Conservation (phyloP, 768 basidiomycete species). For the Termitomyces eurrhizus region DNA sequence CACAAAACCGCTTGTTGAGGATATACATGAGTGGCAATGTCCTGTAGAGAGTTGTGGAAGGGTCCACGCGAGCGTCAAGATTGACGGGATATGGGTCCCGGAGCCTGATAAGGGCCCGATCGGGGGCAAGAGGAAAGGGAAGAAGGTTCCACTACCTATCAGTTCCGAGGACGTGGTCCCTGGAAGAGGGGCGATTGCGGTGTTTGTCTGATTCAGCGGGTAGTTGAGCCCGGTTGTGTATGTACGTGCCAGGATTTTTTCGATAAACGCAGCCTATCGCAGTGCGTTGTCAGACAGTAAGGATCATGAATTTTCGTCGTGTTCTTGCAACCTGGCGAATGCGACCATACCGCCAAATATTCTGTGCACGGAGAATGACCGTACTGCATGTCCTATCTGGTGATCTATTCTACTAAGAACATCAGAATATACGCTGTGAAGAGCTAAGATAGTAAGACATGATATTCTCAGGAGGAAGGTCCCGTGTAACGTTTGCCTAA, state of each 20-base stretch:
- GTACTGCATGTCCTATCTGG: too few species aligned
- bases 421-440: too few species aligned
- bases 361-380: too few species aligned
- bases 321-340: too few species aligned
- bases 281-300: neutral
- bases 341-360: too few species aligned
- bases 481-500: too few species aligned
- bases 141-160: neutral
- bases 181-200: conserved; percentile 38
- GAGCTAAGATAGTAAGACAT: too few species aligned
- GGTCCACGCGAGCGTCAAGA: conserved; percentile 52
- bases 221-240: neutral
- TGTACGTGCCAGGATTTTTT: neutral
- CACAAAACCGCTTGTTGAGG: conserved; percentile 39
- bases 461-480: too few species aligned
- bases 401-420: too few species aligned
- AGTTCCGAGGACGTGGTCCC: conserved; percentile 5
- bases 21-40: conserved; percentile 56
- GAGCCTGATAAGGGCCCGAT: conserved; percentile 27
- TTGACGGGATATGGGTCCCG: conserved; percentile 58
- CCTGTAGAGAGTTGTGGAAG: conserved; percentile 56
- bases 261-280: neutral
- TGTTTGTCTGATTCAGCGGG: conserved; percentile 32
- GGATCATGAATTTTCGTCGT: too few species aligned
- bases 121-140: conserved; percentile 13